Evolutionary conservation across 257 asterid genomes (phyloP), one percentile per base, ranked within the genome.

Genomic region (Solanum etuberosum): DNA sequence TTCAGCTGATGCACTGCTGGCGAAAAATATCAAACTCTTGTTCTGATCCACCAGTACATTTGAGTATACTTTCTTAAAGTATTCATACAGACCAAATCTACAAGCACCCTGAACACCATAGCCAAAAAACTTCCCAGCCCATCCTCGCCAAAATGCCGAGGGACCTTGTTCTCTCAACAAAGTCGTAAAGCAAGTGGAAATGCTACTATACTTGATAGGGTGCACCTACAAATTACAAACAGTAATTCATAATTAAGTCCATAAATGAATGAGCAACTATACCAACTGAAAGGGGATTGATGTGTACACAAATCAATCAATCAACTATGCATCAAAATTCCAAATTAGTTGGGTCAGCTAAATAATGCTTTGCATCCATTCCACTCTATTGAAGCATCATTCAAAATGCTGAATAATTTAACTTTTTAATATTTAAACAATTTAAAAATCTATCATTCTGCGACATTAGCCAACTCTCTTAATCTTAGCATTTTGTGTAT

Each of bases 31-130:
- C 68, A 89, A 77, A 87, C 90, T 90, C 88, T 88, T 91, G 86
- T 89, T 90, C 86, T 90, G 93, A 87, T 90, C 92, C 86, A 68
- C 88, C 31, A 89, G 86, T 34, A 86, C 27, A 84, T 78, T 78
- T 13, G 93, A 87, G 84, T 91, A 90, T 25, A 89, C 87, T 72
- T 90, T 89, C 78, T 87, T 91, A 88, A 91, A 91, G 89, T 90
- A 91, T 80, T 91, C 93, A 40, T 91, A 91, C 27, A 91, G 89
- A 31, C 93, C 93, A 87, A 91, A 91, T 88, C 93, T 90, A 77
- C 93, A 91, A 81, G 93, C 93, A 67, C 93, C 93, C 85, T 91
- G 93, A 88, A 86, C 86, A 78, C 93, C 93, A 72, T 91, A 91
- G 51, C 93, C 93, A 27, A 91, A 88, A 73, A 90, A 91, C 70